phyloP scores from a whole-genome alignment of 306 rosid genomes.

The Fragaria vesca region DNA sequence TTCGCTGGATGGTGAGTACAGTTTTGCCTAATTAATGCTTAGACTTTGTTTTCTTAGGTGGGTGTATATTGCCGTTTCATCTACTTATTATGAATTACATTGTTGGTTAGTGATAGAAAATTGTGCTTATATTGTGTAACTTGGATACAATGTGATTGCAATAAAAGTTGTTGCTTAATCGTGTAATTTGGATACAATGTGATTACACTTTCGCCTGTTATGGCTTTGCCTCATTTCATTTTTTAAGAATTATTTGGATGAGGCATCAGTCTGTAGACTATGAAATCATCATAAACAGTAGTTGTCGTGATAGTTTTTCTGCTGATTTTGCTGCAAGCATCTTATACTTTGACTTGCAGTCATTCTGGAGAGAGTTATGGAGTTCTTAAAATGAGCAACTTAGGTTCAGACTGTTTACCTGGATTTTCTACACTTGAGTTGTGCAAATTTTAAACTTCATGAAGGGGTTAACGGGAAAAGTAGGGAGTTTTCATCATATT shows the following conservation, averaged over 20 bases:
- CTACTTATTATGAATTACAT: background rate
- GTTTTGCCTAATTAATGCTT: background rate
- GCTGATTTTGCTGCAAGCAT: background rate
- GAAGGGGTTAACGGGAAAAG: background rate
- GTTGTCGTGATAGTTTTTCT: background rate
- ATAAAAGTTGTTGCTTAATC: background rate
- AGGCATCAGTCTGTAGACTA: slow-evolving; percentile 3
- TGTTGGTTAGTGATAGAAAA: background rate
- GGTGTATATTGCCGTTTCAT: background rate
- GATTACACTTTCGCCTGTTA: background rate
- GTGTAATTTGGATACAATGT: background rate
- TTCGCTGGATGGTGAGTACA: slow-evolving; percentile 75
- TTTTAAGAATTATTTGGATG: background rate
- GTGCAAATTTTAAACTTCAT: background rate
- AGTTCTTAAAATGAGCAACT: background rate
- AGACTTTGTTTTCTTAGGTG: background rate
- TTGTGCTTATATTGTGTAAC: background rate
- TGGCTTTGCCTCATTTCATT: background rate
- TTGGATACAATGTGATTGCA: background rate
- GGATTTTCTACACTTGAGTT: background rate
- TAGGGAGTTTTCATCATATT: background rate
- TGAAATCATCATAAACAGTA: background rate
- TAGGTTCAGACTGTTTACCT: background rate
- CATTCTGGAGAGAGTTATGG: background rate
- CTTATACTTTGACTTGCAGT: background rate